phyloP scores from a whole-genome alignment of 768 basidiomycete species.

The Lyophyllum semitale region DNA sequence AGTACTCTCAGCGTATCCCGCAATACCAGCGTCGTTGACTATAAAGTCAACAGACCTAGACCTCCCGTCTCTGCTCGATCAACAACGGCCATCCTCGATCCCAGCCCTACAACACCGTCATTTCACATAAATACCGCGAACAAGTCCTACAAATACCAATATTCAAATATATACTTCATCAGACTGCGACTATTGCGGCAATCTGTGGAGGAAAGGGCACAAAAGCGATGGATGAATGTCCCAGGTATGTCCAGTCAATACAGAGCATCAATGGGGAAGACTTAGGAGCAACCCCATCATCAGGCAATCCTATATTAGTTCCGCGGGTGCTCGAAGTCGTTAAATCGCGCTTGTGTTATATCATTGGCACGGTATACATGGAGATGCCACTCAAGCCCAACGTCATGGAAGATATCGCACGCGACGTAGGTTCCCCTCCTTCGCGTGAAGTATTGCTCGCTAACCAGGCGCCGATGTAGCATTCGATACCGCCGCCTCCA shows the following conservation, averaged over 20 bases:
- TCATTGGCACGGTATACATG: conserved; percentile 96
- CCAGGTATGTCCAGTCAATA: conserved; percentile 33
- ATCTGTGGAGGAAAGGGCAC: conserved; percentile 41
- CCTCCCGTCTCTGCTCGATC: conserved; percentile 30
- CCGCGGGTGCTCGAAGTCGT: conserved; percentile 84
- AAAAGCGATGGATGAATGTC: conserved; percentile 40
- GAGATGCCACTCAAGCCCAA: conserved; percentile 99
- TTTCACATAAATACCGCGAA: conserved; percentile 43
- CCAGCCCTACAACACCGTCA: conserved; percentile 38
- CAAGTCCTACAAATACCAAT: conserved; percentile 57
- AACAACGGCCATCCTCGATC: conserved; percentile 39
- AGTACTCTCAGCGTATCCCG: not conserved
- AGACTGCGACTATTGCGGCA: conserved; percentile 43
- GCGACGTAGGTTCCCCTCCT: conserved; percentile 67
- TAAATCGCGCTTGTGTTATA: conserved; percentile 83
- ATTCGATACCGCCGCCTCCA: conserved; percentile 86
- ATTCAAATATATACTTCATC: conserved; percentile 59
- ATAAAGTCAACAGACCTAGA: conserved; percentile 19
- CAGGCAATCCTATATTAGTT: conserved; percentile 73
- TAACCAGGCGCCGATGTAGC: conserved; percentile 45
- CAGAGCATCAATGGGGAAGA: not conserved
- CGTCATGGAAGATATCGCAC: conserved; percentile 91
- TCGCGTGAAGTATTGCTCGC: conserved; percentile 1
- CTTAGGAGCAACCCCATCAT: not conserved
- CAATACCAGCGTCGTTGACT: not conserved